Conservation (phyloP, 208 protist species). For the Balamuthia mandrillaris region DNA sequence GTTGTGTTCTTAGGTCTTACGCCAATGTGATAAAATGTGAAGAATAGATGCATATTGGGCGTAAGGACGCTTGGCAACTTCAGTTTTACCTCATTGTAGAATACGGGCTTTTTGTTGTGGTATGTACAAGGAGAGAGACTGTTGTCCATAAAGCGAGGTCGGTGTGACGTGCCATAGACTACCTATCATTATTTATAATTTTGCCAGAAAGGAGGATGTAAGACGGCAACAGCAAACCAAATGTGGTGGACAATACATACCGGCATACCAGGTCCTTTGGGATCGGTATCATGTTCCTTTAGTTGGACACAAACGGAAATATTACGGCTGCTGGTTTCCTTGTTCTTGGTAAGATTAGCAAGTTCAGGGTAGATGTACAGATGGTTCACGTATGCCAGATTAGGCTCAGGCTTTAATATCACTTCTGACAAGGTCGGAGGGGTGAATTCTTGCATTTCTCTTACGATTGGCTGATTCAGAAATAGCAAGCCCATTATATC, state of each 20-base stretch:
- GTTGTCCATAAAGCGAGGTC: not conserved
- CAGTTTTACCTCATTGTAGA: slow-evolving; percentile 58
- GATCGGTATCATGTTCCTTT: not conserved
- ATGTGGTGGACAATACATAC: not conserved
- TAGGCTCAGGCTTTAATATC: no score
- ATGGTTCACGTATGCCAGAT: no score
- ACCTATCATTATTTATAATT: not conserved
- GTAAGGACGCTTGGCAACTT: slow-evolving; percentile 38
- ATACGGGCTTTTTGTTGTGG: slow-evolving; percentile 1
- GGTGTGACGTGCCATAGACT: not conserved
- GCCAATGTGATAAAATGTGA: slow-evolving; percentile 58
- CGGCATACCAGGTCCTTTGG: not conserved
- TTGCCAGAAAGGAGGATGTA: no score
- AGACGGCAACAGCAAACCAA: not conserved
- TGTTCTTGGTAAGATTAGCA: slow-evolving; percentile 13
- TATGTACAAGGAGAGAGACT: not conserved
- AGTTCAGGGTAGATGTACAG: slow-evolving; percentile 17
- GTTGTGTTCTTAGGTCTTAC: slow-evolving; percentile 29
- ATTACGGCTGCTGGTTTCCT: not conserved
- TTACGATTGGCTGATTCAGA: no score
- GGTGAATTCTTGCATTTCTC: no score
- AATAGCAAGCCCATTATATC: no score
- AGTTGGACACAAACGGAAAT: slow-evolving; percentile 9
- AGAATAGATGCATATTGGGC: slow-evolving; percentile 45
- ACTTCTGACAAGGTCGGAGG: no score